Percentiles rank a stretch among this genome's conserved stretches.
Evolutionary conservation across 225 moss, liverwort and hornwort species (phyloP).

Genomic region (Marchantia paleacea): DNA sequence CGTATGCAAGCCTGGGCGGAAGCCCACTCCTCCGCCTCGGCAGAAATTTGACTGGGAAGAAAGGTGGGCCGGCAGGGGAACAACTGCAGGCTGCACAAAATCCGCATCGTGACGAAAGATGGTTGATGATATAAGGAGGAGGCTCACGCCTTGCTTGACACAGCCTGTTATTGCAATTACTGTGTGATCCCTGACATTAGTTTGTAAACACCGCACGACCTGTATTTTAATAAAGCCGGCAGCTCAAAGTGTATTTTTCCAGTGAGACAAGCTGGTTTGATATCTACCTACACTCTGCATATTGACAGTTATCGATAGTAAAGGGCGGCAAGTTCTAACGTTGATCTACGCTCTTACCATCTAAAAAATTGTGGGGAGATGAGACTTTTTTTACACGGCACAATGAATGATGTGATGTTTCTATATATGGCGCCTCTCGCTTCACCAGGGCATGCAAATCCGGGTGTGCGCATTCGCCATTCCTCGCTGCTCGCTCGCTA

Average conservation of each 20-base stretch:
- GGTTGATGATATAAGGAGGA: background rate
- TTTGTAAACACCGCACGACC: conserved; percentile 17
- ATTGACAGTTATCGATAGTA: conserved; percentile 45
- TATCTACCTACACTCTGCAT: conserved; percentile 40
- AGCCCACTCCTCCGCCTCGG: background rate
- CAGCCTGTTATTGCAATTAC: conserved; percentile 18
- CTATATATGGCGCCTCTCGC: conserved; percentile 22
- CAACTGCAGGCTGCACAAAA: conserved; percentile 5
- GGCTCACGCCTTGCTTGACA: conserved; percentile 7
- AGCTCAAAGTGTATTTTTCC: conserved; percentile 13
- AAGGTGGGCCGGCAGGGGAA: conserved; percentile 2
- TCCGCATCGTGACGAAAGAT: background rate
- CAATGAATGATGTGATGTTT: background rate
- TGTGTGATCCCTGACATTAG: conserved; percentile 20
- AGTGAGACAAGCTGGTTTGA: conserved; percentile 12
- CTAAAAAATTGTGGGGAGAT: conserved; percentile 30
- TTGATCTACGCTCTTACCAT: conserved; percentile 22
- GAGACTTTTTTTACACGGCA: conserved; percentile 36
- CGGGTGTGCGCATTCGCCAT: conserved; percentile 4
- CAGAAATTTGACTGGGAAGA: background rate
- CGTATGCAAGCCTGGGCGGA: background rate
- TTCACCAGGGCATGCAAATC: background rate
- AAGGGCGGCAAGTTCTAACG: background rate
- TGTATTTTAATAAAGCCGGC: conserved; percentile 24
- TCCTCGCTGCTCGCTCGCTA: conserved; percentile 15